Evolutionary conservation across 2,329 filamentous ascomycete species (phyloP).

Genomic region (Botrytis deweyae): DNA sequence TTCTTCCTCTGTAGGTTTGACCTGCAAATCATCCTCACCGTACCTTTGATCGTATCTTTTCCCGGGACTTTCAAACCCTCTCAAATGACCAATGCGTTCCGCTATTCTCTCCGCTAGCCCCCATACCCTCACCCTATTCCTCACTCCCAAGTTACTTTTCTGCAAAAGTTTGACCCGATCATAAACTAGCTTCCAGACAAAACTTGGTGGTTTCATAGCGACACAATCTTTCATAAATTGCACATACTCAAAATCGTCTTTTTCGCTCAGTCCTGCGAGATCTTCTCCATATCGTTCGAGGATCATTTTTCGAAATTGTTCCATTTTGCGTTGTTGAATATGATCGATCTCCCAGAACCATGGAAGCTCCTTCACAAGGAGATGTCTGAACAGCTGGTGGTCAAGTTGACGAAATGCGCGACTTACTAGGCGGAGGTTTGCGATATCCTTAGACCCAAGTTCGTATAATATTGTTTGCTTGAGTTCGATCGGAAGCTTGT

Average conservation of each 20-base stretch:
- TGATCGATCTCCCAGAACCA: conserved; percentile 25
- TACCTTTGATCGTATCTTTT: background rate
- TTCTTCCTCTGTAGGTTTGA: background rate
- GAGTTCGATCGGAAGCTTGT: conserved; percentile 11
- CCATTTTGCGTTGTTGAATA: background rate
- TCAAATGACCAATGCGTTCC: conserved; percentile 20
- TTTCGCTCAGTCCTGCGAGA: background rate
- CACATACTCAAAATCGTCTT: background rate
- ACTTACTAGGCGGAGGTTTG: conserved; percentile 13
- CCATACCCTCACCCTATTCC: conserved; percentile 22
- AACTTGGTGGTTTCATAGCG: background rate
- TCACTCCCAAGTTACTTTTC: conserved; percentile 16
- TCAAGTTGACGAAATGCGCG: conserved; percentile 19
- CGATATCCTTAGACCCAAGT: conserved; percentile 9
- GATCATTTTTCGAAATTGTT: background rate
- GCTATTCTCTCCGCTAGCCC: conserved; percentile 16
- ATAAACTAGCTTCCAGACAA: conserved; percentile 22
- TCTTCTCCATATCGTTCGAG: conserved; percentile 12
- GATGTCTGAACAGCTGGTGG: conserved; percentile 15
- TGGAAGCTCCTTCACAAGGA: conserved; percentile 22
- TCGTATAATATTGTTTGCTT: conserved; percentile 16
- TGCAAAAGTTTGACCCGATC: conserved; percentile 17
- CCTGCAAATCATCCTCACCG: conserved; percentile 1
- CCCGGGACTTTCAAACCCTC: background rate
- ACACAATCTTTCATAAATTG: conserved; percentile 16